Evolutionary conservation across 2,329 filamentous ascomycete species (phyloP).

Genomic region (Verticillium nonalfalfae): DNA sequence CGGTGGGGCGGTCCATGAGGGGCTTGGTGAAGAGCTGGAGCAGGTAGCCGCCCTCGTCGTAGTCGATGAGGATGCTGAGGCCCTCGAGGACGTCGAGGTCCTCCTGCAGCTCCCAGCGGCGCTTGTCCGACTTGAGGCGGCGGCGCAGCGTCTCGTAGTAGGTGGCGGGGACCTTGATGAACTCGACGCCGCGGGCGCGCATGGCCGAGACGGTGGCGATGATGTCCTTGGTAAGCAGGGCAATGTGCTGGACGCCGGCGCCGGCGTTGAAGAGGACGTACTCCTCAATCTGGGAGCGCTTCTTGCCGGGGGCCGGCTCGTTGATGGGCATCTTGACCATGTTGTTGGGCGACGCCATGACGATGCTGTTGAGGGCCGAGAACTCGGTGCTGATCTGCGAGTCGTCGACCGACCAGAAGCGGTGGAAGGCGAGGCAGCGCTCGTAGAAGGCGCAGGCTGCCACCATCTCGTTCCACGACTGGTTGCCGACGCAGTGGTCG

Average conservation of each 20-base stretch:
- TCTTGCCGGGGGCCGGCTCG: slow-evolving; percentile 85
- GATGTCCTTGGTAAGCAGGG: slow-evolving; percentile 76
- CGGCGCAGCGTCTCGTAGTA: slow-evolving; percentile 77
- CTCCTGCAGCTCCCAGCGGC: slow-evolving; percentile 63
- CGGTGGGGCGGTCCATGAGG: slow-evolving; percentile 87
- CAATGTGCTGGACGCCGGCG: slow-evolving; percentile 88
- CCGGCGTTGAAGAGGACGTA: slow-evolving; percentile 87
- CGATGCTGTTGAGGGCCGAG: slow-evolving; percentile 79
- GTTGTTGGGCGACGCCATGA: slow-evolving; percentile 83
- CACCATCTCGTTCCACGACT: slow-evolving; percentile 87
- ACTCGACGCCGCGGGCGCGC: slow-evolving; percentile 82
- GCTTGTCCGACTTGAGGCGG: slow-evolving; percentile 59
- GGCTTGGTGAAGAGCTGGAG: slow-evolving; percentile 76
- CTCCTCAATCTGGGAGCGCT: slow-evolving; percentile 91
- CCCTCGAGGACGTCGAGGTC: slow-evolving; percentile 70
- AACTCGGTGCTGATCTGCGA: slow-evolving; percentile 89
- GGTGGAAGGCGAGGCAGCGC: slow-evolving; percentile 83
- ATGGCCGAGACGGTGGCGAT: slow-evolving; percentile 70
- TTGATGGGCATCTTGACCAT: slow-evolving; percentile 98
- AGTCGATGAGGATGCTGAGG: slow-evolving; percentile 88
- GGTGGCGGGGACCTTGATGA: slow-evolving; percentile 80
- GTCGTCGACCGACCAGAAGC: slow-evolving; percentile 97
- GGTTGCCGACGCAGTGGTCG: slow-evolving; percentile 97
- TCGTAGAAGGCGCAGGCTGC: slow-evolving; percentile 71
- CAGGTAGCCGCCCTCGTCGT: slow-evolving; percentile 86